Percentiles rank a stretch among this genome's conserved stretches.
phyloP scores from a whole-genome alignment of 2,329 filamentous ascomycete genomes.

The Penicillium polonicum region DNA sequence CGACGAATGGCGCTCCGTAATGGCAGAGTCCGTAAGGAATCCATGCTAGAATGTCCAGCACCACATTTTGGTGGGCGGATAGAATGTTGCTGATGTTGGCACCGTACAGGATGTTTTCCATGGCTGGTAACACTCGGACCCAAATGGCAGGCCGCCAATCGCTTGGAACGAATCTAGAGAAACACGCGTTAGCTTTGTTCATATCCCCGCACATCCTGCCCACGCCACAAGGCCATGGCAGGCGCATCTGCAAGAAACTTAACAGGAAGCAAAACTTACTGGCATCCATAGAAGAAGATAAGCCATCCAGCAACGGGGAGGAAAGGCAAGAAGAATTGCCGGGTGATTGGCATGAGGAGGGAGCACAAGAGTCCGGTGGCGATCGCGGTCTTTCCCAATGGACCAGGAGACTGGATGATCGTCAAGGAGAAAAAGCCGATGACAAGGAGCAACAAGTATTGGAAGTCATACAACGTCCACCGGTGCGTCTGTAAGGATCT shows the following conservation, averaged over 20 bases:
- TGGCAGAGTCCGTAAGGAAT: conserved; percentile 89
- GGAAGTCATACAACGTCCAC: conserved; percentile 80
- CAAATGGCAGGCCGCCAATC: conserved; percentile 91
- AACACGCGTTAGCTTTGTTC: conserved; percentile 21
- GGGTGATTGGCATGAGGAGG: conserved; percentile 76
- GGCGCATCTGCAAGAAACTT: not conserved
- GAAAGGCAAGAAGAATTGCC: conserved; percentile 88
- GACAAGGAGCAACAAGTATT: conserved; percentile 74
- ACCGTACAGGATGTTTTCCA: conserved; percentile 95
- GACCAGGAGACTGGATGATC: conserved; percentile 75
- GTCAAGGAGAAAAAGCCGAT: conserved; percentile 79
- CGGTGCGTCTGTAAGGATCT: conserved; percentile 71
- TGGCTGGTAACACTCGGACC: conserved; percentile 88
- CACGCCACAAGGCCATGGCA: not conserved
- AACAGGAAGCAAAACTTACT: conserved; percentile 59
- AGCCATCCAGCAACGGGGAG: conserved; percentile 83
- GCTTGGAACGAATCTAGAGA: conserved; percentile 74
- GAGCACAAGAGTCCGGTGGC: conserved; percentile 67
- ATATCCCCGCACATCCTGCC: not conserved
- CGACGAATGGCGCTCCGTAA: conserved; percentile 80
- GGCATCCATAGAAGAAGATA: conserved; percentile 86
- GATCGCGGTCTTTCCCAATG: conserved; percentile 72
- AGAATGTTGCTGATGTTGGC: conserved; percentile 95
- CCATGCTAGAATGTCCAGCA: conserved; percentile 88
- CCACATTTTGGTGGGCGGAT: conserved; percentile 79